Evolutionary conservation across 345 rosid genomes (phyloP), one percentile per base, ranked within the genome.

Genomic region (Pugionium dolabratum): DNA sequence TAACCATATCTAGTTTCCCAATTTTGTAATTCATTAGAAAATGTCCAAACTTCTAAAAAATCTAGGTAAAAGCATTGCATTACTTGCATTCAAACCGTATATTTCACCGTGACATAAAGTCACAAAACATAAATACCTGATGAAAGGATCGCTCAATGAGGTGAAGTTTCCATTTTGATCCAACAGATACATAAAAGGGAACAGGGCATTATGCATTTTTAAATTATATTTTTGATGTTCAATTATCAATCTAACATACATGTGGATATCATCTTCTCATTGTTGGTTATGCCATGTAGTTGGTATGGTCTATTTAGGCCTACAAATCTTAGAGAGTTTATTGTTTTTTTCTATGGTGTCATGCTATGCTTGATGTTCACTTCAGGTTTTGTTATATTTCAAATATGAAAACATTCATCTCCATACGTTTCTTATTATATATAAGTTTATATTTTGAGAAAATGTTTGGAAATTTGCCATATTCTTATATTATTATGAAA

Each of bases 101-200:
- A 65, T 90, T 93, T 53, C 98, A 93, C 77, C 91, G 97, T 57
- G 98, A 93, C 69, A 87, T 93, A 97, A 93, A 93, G 81, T 97
- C 98, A 11, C 98, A 93, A 58, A 93, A 93, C 83, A 93, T 93
- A 86, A 90, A 79, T 93, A 86, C 98, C 97, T 7, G 97, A 90
- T 44, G 88, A 86, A 78, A 82, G 98, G 98, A 64, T 82, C 90
- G 84, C 98, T 93, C 51, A 85, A 86, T 67, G 90, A 90, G 97
- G 98, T 90, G 54, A 47, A 58, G 34, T 5, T 67, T 33, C 59
- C 61, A 30, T 44, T 49, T 31, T 29, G 50, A n/a, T 28, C 62
- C 36, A 45, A 35, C 37, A 45, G 9, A 46, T 55, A 30, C 31
- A 43, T 5, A 29, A n/a, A 47, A 45, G 37, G 37, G 48, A 43